phyloP scores from a whole-genome alignment of 2,329 filamentous ascomycete genomes.

The Penicillium sp. region DNA sequence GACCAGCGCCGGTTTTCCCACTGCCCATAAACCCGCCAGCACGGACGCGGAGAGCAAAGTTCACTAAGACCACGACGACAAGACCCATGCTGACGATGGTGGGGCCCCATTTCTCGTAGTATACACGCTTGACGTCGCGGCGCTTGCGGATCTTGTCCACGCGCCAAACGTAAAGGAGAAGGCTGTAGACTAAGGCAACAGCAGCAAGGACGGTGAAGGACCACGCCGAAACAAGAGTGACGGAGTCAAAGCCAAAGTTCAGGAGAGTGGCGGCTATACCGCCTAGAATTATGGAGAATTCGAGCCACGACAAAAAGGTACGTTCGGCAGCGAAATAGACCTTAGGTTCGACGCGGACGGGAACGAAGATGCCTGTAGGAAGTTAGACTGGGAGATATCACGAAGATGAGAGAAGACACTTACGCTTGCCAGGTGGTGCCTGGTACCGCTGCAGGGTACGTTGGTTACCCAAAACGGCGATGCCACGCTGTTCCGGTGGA shows the following conservation, averaged over 20 bases:
- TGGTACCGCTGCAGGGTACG: slow-evolving; percentile 56
- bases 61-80: slow-evolving; percentile 70
- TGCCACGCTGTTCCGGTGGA: slow-evolving; percentile 37
- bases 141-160: slow-evolving; percentile 79
- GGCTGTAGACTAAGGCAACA: slow-evolving; percentile 74
- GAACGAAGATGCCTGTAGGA: slow-evolving; percentile 78
- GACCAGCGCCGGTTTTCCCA: neutral
- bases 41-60: slow-evolving; percentile 75
- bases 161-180: slow-evolving; percentile 82
- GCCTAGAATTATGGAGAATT: slow-evolving; percentile 92
- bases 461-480: slow-evolving; percentile 41
- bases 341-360: slow-evolving; percentile 93
- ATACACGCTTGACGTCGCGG: slow-evolving; percentile 69
- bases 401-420: slow-evolving; percentile 28
- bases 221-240: slow-evolving; percentile 67
- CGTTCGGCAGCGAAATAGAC: slow-evolving; percentile 95
- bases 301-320: slow-evolving; percentile 95
- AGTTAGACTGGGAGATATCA: slow-evolving; percentile 10
- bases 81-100: slow-evolving; percentile 70
- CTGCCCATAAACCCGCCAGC: slow-evolving; percentile 40
- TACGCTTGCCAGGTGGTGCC: slow-evolving; percentile 56
- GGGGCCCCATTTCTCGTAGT: slow-evolving; percentile 87
- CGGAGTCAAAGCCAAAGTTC: slow-evolving; percentile 65
- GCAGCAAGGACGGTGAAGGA: slow-evolving; percentile 81
- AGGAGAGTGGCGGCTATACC: slow-evolving; percentile 80